A percentile compares a stretch with the other conserved stretches of the same genome.
Evolutionary conservation across 495 filamentous ascomycete species (phyloP).

Genomic region (Lophiotrema nucula): DNA sequence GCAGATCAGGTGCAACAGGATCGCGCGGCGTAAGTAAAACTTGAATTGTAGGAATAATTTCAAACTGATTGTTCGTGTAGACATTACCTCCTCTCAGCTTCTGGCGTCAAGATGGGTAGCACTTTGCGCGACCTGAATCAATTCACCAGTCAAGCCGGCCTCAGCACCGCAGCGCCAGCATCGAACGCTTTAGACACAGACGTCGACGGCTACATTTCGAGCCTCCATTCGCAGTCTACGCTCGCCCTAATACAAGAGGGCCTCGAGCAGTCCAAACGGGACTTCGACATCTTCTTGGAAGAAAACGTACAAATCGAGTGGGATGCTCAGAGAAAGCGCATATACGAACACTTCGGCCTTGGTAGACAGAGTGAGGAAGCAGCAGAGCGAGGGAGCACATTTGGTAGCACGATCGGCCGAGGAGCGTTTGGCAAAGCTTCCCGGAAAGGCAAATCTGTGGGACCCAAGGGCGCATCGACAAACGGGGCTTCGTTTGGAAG

Average conservation of each 20-base stretch:
- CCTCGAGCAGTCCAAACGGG: conserved; percentile 75
- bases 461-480: conserved; percentile 36
- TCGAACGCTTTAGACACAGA: conserved; percentile 65
- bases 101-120: conserved; percentile 76
- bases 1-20: conserved; percentile 44
- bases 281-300: conserved; percentile 90
- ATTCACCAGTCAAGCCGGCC: conserved; percentile 51
- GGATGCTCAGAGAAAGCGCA: conserved; percentile 86
- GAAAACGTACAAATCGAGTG: conserved; percentile 93
- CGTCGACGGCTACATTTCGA: conserved; percentile 76
- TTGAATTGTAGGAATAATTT: conserved; percentile 24
- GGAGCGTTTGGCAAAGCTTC: conserved; percentile 63
- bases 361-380: conserved; percentile 49
- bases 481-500: conserved; percentile 58
- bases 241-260: conserved; percentile 88
- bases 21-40: conserved; percentile 68
- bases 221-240: conserved; percentile 84
- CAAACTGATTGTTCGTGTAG: conserved; percentile 34
- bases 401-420: conserved; percentile 29
- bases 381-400: conserved; percentile 29
- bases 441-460: conserved; percentile 49
- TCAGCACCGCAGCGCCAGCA: conserved; percentile 36
- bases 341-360: conserved; percentile 95
- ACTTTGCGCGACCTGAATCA: conserved; percentile 74
- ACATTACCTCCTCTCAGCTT: conserved; percentile 85